A percentile compares a stretch with the other conserved stretches of the same genome.
Evolutionary conservation across 1,284 basidiomycete genomes (phyloP).

Genomic region (Leucoagaricus sp.): DNA sequence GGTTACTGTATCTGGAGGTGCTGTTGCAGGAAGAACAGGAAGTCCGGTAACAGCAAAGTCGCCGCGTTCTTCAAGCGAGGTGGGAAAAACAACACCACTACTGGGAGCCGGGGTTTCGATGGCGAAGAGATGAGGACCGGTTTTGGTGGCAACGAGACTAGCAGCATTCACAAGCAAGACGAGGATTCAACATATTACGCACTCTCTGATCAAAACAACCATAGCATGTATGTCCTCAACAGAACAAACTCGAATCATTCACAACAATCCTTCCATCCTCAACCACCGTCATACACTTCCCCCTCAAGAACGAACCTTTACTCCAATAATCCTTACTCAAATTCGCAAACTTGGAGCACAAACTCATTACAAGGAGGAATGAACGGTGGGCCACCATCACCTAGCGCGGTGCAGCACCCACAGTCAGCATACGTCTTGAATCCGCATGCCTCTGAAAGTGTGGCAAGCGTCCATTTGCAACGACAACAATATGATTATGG

Average conservation of each 20-base stretch:
- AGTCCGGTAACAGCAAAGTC: slow-evolving; percentile 16
- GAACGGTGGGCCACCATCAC: slow-evolving; percentile 1
- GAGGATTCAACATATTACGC: slow-evolving; percentile 9
- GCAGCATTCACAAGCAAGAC: background rate
- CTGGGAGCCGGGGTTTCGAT: background rate
- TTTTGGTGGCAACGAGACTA: background rate
- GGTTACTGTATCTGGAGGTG: slow-evolving; percentile 63
- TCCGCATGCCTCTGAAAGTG: slow-evolving; percentile 10
- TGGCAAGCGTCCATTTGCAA: slow-evolving; percentile 10
- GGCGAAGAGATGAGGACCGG: background rate
- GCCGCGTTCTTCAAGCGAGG: slow-evolving; percentile 13
- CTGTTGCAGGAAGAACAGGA: slow-evolving; percentile 49
- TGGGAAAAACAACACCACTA: background rate
- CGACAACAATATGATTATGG: background rate
- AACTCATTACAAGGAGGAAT: slow-evolving; percentile 1
- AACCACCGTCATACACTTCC: background rate
- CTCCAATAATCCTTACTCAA: slow-evolving; percentile 4
- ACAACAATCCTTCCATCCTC: background rate
- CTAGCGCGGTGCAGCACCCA: background rate
- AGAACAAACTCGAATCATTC: background rate
- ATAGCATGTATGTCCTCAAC: slow-evolving; percentile 10
- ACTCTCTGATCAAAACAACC: slow-evolving; percentile 2
- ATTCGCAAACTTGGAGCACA: slow-evolving; percentile 2
- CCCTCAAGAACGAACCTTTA: background rate
- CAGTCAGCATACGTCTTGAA: slow-evolving; percentile 5